Conservation (phyloP, 306 rosid species). For the Gastrolobium villosum region DNA sequence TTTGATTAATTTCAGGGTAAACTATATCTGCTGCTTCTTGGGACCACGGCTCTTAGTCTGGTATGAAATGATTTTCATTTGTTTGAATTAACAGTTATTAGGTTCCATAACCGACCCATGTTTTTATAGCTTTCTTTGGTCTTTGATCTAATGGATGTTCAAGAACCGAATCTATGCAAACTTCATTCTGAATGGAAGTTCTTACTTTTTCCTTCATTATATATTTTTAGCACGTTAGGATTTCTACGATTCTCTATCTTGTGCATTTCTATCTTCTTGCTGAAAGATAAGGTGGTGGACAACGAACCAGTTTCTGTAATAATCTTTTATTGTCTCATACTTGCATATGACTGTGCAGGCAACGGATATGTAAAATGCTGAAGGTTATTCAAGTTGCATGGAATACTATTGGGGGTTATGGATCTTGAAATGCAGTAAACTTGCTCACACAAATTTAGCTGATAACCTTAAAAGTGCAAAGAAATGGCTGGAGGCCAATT, state of each 20-base stretch:
- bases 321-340: background rate
- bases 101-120: background rate
- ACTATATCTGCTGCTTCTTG: conserved; percentile 87
- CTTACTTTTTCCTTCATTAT: conserved; percentile 15
- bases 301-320: conserved; percentile 29
- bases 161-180: conserved; percentile 3
- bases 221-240: conserved; percentile 10
- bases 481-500: conserved; percentile 12
- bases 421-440: conserved; percentile 40
- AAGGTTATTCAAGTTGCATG: conserved; percentile 33
- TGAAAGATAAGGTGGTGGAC: conserved; percentile 30
- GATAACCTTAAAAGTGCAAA: conserved; percentile 15
- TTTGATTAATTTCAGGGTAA: conserved; percentile 76
- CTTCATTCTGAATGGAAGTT: conserved; percentile 33
- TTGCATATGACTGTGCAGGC: too few species aligned
- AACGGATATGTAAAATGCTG: background rate
- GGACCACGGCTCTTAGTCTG: conserved; percentile 98
- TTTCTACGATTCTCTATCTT: background rate
- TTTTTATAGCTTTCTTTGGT: conserved; percentile 30
- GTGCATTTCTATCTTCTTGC: conserved; percentile 12
- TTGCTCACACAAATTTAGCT: conserved; percentile 26
- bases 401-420: background rate
- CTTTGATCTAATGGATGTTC: conserved; percentile 31
- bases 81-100: conserved; percentile 40
- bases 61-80: conserved; percentile 56